These are phyloP conservation scores for Nannochloropsis gaditana DNA, from an alignment of 108 stramenopile species.

Conservation along the genomic window DNA sequence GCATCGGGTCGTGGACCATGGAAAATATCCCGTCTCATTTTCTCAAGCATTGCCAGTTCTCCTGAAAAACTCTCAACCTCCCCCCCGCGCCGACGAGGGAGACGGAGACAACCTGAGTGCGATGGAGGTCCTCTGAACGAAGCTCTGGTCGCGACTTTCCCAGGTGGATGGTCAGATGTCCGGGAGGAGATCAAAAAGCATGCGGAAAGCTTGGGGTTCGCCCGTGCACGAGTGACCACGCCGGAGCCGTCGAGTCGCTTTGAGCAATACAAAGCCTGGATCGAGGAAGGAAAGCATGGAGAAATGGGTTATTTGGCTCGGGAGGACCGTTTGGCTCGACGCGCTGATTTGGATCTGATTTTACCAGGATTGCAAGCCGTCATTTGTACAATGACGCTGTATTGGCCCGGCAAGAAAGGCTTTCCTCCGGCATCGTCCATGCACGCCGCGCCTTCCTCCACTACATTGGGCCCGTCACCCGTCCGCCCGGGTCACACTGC, in stretches of 20 bases:
- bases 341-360: constrained; percentile 11
- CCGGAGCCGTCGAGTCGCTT: neutral
- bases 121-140: neutral
- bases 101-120: neutral
- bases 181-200: constrained; percentile 15
- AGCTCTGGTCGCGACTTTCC: neutral
- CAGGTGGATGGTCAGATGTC: neutral
- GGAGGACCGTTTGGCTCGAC: neutral
- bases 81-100: neutral
- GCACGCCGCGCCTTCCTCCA: neutral
- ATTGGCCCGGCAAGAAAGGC: constrained; percentile 17
- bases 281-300: neutral
- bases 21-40: no score
- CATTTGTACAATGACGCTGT: constrained; percentile 13
- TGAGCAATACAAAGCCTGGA: constrained; percentile 6
- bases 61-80: neutral
- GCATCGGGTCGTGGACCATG: no score
- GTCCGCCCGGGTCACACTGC: neutral
- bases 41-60: no score
- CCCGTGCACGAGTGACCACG: constrained; percentile 9
- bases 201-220: constrained; percentile 5
- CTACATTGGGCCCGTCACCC: neutral
- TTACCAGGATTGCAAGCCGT: neutral
- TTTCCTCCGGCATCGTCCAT: neutral
- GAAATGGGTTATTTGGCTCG: constrained; percentile 4